Evolutionary conservation across 495 filamentous ascomycete species (phyloP).

Genomic region (Penicillium bialowiezense): DNA sequence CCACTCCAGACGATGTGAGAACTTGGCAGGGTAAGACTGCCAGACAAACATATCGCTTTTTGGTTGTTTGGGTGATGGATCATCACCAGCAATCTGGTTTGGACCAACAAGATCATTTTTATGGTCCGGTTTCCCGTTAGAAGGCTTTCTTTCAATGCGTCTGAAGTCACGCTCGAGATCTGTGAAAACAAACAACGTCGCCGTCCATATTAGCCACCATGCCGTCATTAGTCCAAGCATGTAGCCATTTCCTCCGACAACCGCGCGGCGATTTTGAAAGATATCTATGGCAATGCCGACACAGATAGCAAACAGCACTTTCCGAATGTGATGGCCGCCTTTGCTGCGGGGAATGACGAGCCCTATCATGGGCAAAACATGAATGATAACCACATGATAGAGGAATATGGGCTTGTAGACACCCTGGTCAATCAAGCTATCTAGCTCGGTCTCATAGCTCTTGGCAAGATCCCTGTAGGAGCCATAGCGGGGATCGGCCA

Average conservation of each 20-base stretch:
- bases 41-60: slow-evolving; percentile 43
- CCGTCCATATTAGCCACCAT: slow-evolving; percentile 67
- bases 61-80: not conserved
- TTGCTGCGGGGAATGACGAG: slow-evolving; percentile 31
- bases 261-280: slow-evolving; percentile 44
- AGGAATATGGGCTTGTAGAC: slow-evolving; percentile 37
- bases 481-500: slow-evolving; percentile 22
- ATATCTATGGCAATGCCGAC: slow-evolving; percentile 41
- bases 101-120: too few relatives aligned
- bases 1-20: slow-evolving; percentile 69
- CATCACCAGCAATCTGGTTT: not conserved
- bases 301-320: slow-evolving; percentile 52
- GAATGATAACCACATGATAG: slow-evolving; percentile 32
- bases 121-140: not conserved
- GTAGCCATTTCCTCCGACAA: slow-evolving; percentile 61
- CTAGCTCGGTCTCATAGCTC: slow-evolving; percentile 17
- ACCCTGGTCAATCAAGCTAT: slow-evolving; percentile 28
- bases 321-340: slow-evolving; percentile 38
- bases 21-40: slow-evolving; percentile 66
- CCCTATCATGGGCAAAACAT: slow-evolving; percentile 27
- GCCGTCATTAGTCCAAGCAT: slow-evolving; percentile 61
- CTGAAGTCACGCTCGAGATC: slow-evolving; percentile 64
- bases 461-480: slow-evolving; percentile 21
- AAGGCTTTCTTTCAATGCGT: slow-evolving; percentile 52
- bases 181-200: slow-evolving; percentile 60